A percentile compares a stretch with the other conserved stretches of the same genome.
These are phyloP conservation scores for Phalaenopsis aphrodite DNA, from an alignment of 106 monocot species.

Conservation along the genomic window DNA sequence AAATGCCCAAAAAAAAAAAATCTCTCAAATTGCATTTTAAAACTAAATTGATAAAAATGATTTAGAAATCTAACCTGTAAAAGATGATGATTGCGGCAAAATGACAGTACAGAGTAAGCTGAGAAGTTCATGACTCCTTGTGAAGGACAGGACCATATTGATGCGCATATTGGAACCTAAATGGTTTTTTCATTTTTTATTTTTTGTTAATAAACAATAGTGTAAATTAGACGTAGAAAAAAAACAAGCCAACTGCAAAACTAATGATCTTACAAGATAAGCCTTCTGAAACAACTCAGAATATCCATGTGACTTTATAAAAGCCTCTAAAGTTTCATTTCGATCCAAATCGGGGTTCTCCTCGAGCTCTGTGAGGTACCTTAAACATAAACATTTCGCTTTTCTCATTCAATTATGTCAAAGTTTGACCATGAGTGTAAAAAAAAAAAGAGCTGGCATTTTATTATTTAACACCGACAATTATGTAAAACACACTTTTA, in stretches of 20 bases:
- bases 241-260: neutral
- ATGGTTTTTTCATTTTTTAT: neutral
- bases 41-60: neutral
- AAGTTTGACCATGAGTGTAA: neutral
- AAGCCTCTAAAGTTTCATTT: conserved; percentile 61
- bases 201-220: neutral
- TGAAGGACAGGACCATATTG: conserved; percentile 83
- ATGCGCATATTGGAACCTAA: conserved; percentile 82
- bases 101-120: conserved; percentile 83
- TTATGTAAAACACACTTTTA: neutral
- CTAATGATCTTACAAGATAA: conserved; percentile 58
- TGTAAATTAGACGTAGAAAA: neutral
- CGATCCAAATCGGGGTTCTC: conserved; percentile 68
- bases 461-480: neutral
- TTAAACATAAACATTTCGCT: conserved; percentile 12
- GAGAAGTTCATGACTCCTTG: conserved; percentile 79
- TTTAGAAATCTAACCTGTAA: conserved; percentile 53
- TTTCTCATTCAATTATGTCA: neutral
- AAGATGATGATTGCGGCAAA: conserved; percentile 88
- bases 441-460: neutral
- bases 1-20: no score
- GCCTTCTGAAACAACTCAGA: conserved; percentile 73
- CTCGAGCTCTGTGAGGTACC: conserved; percentile 76
- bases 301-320: conserved; percentile 76
- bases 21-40: neutral